Percentiles rank a stretch among this genome's conserved stretches.
phyloP scores from a whole-genome alignment of 306 rosid genomes.

The Vigna radiata region DNA sequence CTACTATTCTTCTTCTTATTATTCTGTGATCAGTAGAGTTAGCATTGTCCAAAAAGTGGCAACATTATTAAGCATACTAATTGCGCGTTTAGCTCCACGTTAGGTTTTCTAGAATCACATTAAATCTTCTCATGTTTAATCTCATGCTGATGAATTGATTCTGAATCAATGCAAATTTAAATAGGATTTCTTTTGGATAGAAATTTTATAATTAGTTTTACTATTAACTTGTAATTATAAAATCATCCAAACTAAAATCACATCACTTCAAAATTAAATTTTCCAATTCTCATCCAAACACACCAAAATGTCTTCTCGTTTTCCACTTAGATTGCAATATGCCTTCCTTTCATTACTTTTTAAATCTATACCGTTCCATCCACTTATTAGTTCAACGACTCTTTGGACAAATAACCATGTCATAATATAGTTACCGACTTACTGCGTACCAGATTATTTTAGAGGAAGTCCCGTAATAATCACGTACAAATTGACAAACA shows the following conservation, averaged over 20 bases:
- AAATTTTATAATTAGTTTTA: neutral
- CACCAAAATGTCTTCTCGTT: no score
- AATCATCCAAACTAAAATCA: no score
- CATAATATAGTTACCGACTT: neutral
- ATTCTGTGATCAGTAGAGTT: neutral
- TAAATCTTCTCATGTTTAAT: neutral
- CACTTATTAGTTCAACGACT: neutral
- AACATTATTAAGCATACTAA: neutral
- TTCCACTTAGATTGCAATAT: no score
- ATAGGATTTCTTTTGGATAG: neutral
- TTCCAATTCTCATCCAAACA: no score
- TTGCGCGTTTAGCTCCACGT: no score
- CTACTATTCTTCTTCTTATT: neutral
- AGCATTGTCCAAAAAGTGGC: constrained; percentile 13
- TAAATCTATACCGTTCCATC: no score
- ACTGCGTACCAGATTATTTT: neutral
- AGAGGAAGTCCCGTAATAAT: neutral
- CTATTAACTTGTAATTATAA: neutral
- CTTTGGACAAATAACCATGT: constrained; percentile 7
- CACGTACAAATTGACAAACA: neutral
- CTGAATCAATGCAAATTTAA: neutral
- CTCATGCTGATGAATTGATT: neutral
- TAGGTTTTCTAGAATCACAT: neutral
- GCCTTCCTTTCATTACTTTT: neutral
- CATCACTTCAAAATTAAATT: no score